A percentile compares a stretch with the other conserved stretches of the same genome.
Evolutionary conservation across 345 rosid genomes (phyloP).

Genomic region (Gossypium turneri): DNA sequence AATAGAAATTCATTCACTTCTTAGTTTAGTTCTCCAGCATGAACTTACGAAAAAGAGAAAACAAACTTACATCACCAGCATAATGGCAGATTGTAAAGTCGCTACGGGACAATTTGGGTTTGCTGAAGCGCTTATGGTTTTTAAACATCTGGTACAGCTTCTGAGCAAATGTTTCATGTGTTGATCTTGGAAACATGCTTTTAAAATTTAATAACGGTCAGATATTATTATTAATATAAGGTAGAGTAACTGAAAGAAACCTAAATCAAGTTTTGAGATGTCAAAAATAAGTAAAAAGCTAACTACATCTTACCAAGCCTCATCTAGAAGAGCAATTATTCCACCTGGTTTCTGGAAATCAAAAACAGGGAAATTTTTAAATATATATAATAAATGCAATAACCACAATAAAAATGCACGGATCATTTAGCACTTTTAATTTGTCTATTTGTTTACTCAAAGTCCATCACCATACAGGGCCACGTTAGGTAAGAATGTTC

Average conservation of each 20-base stretch:
- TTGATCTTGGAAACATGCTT: constrained; percentile 99
- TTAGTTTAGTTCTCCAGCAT: constrained; percentile 13
- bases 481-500: background rate
- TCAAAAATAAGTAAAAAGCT: constrained; percentile 8
- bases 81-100: constrained; percentile 98
- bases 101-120: constrained; percentile 91
- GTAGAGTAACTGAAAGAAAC: background rate
- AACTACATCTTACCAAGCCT: constrained; percentile 78
- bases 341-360: constrained; percentile 98
- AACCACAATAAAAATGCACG: background rate
- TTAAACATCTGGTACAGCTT: constrained; percentile 94
- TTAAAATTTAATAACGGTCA: constrained; percentile 1
- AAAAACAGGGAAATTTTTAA: background rate
- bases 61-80: constrained; percentile 90
- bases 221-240: constrained; percentile 1
- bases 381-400: background rate
- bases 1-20: constrained; percentile 4
- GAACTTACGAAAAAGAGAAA: constrained; percentile 17
- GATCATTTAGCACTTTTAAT: background rate
- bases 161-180: constrained; percentile 97
- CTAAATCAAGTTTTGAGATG: background rate
- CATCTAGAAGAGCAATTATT: constrained; percentile 95
- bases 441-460: background rate
- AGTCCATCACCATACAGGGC: background rate
- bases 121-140: constrained; percentile 85